A percentile compares a stretch with the other conserved stretches of the same genome.
phyloP scores from a whole-genome alignment of 305 asterid genomes.

The Solanum chacoense region DNA sequence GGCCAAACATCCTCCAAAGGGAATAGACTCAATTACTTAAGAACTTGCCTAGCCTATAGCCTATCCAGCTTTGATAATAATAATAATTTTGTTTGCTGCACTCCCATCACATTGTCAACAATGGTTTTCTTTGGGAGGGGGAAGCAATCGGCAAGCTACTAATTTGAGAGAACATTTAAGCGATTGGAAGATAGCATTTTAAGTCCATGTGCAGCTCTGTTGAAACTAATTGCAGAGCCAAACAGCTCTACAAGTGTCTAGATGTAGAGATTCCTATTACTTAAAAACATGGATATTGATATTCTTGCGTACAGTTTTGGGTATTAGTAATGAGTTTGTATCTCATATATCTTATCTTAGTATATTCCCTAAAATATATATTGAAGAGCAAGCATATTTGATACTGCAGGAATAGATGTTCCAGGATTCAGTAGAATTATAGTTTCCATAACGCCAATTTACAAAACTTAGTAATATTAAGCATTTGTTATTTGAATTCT shows the following conservation, averaged over 20 bases:
- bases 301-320: neutral
- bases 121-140: neutral
- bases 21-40: neutral
- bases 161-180: neutral
- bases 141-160: neutral
- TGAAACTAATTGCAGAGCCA: neutral
- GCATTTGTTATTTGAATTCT: neutral
- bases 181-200: neutral
- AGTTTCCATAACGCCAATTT: neutral
- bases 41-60: neutral
- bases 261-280: neutral
- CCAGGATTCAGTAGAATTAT: neutral
- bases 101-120: neutral
- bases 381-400: neutral
- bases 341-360: neutral
- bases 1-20: neutral
- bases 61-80: neutral
- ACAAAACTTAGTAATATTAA: neutral
- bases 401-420: neutral
- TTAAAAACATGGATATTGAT: neutral
- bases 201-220: neutral
- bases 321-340: neutral
- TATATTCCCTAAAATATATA: neutral
- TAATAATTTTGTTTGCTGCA: neutral
- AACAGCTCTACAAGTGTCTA: neutral